These are phyloP conservation scores for Zelopaecilomyces penicillatus DNA, from an alignment of 2,329 filamentous ascomycete genomes.

Conservation along the genomic window DNA sequence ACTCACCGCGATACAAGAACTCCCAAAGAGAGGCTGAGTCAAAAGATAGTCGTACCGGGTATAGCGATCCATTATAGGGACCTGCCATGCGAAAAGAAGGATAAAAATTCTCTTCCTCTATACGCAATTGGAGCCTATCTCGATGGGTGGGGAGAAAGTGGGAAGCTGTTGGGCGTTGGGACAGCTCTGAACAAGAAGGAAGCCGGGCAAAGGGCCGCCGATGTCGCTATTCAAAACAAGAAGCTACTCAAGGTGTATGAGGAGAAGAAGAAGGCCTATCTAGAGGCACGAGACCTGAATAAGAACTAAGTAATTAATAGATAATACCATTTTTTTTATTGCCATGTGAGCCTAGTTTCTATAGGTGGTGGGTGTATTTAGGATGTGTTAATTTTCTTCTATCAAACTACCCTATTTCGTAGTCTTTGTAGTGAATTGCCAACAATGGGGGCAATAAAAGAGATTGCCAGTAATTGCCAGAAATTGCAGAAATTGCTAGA, in stretches of 20 bases:
- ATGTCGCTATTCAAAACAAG: slow-evolving; percentile 55
- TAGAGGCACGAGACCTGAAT: slow-evolving; percentile 19
- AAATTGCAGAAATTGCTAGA: too few species aligned
- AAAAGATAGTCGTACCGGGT: slow-evolving; percentile 44
- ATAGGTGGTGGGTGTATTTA: too few species aligned
- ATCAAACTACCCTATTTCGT: too few species aligned
- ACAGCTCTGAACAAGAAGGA: slow-evolving; percentile 60
- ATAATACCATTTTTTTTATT: too few species aligned
- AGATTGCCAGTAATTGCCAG: too few species aligned
- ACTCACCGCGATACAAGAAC: neutral
- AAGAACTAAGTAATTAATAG: too few species aligned
- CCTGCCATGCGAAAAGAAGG: slow-evolving; percentile 41
- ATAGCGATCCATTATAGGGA: slow-evolving; percentile 56
- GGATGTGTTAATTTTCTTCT: too few species aligned
- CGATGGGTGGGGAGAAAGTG: slow-evolving; percentile 59
- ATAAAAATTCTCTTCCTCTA: slow-evolving; percentile 46
- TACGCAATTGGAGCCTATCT: slow-evolving; percentile 58
- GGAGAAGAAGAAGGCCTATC: slow-evolving; percentile 38
- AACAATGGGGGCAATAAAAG: too few species aligned
- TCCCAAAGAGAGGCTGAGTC: slow-evolving; percentile 23
- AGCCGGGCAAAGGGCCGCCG: slow-evolving; percentile 59
- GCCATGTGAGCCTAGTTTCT: too few species aligned
- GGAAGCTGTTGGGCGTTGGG: slow-evolving; percentile 54
- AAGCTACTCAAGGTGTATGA: slow-evolving; percentile 47
- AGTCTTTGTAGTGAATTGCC: too few species aligned